Evolutionary conservation across 2,329 filamentous ascomycete genomes (phyloP), one percentile per base, ranked within the genome.

Genomic region (Diaporthe velutina): DNA sequence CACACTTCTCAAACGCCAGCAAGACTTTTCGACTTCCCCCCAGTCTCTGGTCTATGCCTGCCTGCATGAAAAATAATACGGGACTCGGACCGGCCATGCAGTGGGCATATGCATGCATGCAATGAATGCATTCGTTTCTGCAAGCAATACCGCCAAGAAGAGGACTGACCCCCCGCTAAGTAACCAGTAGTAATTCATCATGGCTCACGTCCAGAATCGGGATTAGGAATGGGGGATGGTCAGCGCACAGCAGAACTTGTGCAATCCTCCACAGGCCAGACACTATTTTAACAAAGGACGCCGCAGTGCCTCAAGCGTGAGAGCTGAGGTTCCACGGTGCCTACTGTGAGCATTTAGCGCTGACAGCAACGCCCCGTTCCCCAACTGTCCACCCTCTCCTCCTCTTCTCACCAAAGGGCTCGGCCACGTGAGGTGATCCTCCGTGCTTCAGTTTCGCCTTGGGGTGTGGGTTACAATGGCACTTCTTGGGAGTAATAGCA

Each of bases 291-390:
- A 40, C 45, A 68, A 17, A 67, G 22, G 33, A 52, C 33, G 64
- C 64, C 30, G 48, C 45, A 54, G 45, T 38, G 38, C 25, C 40
- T 33, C 10, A 25, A 17, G 40, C 40, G 15, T 68, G 48, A 54
- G 48, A 40, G 48, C 64, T 68, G 64, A 68, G 33, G 48, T 38
- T 25, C 64, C 33, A 40, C 33, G 22, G 10, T 54, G 30, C 64
- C 33, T 54, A 40, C 9, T 38, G 64, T 68, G 64, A 68, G 64
- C 64, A 54, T 54, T 68, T 68, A 68, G 64, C 33, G 64, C 64
- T 68, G 64, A 67, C 60, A 9, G 4, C 61, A 7, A 10, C 42
- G 30, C 19, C 64, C 40, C 12, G 10, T 13, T 28, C 61, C 30
- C 61, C 22, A n/a, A 25, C 4, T 25, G 12, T 28, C 30, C 19